Evolutionary conservation across 805 yeast genomes (phyloP), one percentile per base, ranked within the genome.

Genomic region (Kodamaea fukazawae): DNA sequence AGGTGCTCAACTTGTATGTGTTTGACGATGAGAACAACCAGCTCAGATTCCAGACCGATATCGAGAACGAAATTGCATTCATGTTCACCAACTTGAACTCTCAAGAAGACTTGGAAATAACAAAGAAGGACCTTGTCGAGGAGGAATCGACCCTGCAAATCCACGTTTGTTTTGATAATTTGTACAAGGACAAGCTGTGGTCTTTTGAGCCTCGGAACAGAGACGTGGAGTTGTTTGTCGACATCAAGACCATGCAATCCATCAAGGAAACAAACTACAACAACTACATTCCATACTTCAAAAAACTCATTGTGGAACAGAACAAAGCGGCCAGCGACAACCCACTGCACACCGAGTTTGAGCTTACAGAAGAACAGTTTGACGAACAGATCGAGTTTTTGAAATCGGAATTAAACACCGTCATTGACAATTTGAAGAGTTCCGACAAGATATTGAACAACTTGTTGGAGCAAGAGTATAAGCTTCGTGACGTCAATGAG

Each of bases 171-270:
- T 69, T 69, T 50, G 73, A 69, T 49, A 69, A 69, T 45, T 37
- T 67, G 22, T 69, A 61, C 50, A 51, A 47, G 31, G 75, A 69
- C 47, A 61, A 63, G 44, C 64, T 71, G 7, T 69, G 73, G 73
- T 61, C 71, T 13, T 69, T 65, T 46, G 50, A 52, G 12, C 67
- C 71, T 4, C 43, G 44, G 16, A 20, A 51, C 4, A 51, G 58
- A 26, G 71, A 69, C 29, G 52, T 69, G 10, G 61, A 61, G 40
- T 34, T 69, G 27, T 47, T 39, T 11, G 70, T 69, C 13, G 60
- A 61, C 35, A 58, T 69, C 34, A 59, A 67, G 43, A 62, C 62
- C 42, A 56, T 60, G 47, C 53, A 57, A n/a, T 46, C 63, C 5
- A 50, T 67, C 44, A 54, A 57, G 40, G 47, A 58, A 29, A 63